Conservation (phyloP, 306 rosid species). For the Gillenia trifoliata region DNA sequence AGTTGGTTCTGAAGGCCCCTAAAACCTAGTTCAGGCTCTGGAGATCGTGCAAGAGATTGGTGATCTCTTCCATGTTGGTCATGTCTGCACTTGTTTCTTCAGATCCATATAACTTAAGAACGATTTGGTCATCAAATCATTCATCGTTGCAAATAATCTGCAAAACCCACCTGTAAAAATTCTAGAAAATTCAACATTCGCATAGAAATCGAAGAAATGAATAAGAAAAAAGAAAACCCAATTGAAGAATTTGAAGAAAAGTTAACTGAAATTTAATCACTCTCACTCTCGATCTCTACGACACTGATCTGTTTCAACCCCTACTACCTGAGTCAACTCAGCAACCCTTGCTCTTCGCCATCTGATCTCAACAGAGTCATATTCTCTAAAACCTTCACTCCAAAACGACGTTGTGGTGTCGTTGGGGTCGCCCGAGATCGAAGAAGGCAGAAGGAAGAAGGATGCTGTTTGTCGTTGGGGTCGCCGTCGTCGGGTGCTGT, state of each 20-base stretch:
- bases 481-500: too few species aligned
- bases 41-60: slow-evolving; percentile 91
- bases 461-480: too few species aligned
- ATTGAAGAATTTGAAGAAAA: slow-evolving; percentile 1
- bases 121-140: slow-evolving; percentile 91
- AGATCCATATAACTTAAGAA: slow-evolving; percentile 87
- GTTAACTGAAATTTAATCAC: slow-evolving; percentile 22
- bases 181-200: background rate
- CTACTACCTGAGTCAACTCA: slow-evolving; percentile 50
- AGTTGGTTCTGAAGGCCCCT: too few species aligned
- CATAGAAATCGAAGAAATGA: background rate
- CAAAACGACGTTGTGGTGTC: slow-evolving; percentile 21
- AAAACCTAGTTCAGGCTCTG: slow-evolving; percentile 56
- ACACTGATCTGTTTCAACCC: slow-evolving; percentile 41
- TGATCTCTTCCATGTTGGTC: slow-evolving; percentile 77
- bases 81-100: slow-evolving; percentile 70
- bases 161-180: slow-evolving; percentile 38
- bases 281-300: slow-evolving; percentile 43
- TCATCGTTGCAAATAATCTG: slow-evolving; percentile 55
- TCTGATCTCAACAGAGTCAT: slow-evolving; percentile 65
- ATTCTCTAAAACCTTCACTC: slow-evolving; percentile 31
- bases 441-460: too few species aligned
- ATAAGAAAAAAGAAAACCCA: slow-evolving; percentile 4
- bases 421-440: slow-evolving; percentile 38
- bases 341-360: slow-evolving; percentile 41